phyloP scores from a whole-genome alignment of 1,284 basidiomycete genomes.

The Trichosporon faecale region DNA sequence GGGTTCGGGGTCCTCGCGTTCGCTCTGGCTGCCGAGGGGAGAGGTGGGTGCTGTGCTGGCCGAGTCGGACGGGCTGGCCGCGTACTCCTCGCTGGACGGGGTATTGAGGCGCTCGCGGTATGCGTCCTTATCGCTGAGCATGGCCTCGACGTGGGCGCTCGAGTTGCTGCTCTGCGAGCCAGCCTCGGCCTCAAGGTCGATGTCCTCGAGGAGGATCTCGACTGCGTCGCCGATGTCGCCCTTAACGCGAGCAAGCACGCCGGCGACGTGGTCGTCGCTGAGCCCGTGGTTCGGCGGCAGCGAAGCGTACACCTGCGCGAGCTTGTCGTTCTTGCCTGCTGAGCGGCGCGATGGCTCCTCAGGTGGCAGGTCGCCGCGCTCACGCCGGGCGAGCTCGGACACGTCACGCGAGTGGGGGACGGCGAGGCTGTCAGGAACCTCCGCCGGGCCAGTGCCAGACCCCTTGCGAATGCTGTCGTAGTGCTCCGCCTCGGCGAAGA shows the following conservation, averaged over 20 bases:
- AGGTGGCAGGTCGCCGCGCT: slow-evolving; percentile 23
- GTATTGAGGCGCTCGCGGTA: slow-evolving; percentile 16
- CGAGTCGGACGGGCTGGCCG: slow-evolving; percentile 11
- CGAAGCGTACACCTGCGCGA: slow-evolving; percentile 31
- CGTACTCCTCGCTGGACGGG: slow-evolving; percentile 12
- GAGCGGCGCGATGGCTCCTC: slow-evolving; percentile 4
- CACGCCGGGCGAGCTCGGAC: slow-evolving; percentile 38
- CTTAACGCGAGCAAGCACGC: slow-evolving; percentile 35
- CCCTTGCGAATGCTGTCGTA: slow-evolving; percentile 41
- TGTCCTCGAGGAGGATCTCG: slow-evolving; percentile 42
- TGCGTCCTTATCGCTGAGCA: slow-evolving; percentile 13
- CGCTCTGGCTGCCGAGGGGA: slow-evolving; percentile 15
- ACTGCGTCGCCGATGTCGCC: slow-evolving; percentile 41
- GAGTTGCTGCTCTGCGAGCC: slow-evolving; percentile 12
- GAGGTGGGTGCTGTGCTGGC: slow-evolving; percentile 20
- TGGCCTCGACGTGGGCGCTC: slow-evolving; percentile 4
- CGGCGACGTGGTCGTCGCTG: slow-evolving; percentile 22
- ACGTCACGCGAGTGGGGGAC: slow-evolving; percentile 41
- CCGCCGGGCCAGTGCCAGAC: slow-evolving; percentile 39
- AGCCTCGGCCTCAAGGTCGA: slow-evolving; percentile 27
- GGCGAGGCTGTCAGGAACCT: slow-evolving; percentile 38
- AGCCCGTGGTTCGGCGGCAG: slow-evolving; percentile 38
- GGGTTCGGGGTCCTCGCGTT: slow-evolving; percentile 10
- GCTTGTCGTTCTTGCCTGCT: slow-evolving; percentile 8
- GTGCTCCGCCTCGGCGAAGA: slow-evolving; percentile 48